phyloP scores from a whole-genome alignment of 2,329 filamentous ascomycete genomes.

The Sordariomycetes sp. region DNA sequence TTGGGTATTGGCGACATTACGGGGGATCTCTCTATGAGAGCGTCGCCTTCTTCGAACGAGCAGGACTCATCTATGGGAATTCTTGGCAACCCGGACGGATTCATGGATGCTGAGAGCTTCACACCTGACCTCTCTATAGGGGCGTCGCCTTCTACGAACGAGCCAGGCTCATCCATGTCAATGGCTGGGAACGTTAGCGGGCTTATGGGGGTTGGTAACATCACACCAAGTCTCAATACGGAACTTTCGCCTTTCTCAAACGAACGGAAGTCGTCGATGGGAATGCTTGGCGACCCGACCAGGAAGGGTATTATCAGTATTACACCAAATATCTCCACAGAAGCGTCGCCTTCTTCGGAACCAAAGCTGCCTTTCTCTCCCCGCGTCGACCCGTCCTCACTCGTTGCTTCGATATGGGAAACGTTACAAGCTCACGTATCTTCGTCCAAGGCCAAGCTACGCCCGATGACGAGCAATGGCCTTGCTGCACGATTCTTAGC shows the following conservation, averaged over 20 bases:
- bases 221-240: not conserved
- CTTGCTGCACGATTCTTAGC: slow-evolving; percentile 25
- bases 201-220: not conserved
- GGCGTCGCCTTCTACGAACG: no score
- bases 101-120: no score
- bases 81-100: no score
- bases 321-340: not conserved
- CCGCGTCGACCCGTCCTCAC: slow-evolving; percentile 8
- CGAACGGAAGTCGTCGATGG: no score
- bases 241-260: no score
- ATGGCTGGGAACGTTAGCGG: not conserved
- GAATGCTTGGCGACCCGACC: no score
- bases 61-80: no score
- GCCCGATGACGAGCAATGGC: slow-evolving; percentile 22
- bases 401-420: slow-evolving; percentile 30
- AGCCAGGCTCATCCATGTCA: not conserved
- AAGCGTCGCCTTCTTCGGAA: not conserved
- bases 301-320: no score
- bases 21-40: not conserved
- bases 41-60: not conserved
- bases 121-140: no score
- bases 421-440: slow-evolving; percentile 30
- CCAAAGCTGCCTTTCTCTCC: not conserved
- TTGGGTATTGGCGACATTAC: not conserved
- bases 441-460: slow-evolving; percentile 28